A percentile compares a stretch with the other conserved stretches of the same genome.
phyloP scores from a whole-genome alignment of 1,284 basidiomycete species.

The Ganoderma sinense region DNA sequence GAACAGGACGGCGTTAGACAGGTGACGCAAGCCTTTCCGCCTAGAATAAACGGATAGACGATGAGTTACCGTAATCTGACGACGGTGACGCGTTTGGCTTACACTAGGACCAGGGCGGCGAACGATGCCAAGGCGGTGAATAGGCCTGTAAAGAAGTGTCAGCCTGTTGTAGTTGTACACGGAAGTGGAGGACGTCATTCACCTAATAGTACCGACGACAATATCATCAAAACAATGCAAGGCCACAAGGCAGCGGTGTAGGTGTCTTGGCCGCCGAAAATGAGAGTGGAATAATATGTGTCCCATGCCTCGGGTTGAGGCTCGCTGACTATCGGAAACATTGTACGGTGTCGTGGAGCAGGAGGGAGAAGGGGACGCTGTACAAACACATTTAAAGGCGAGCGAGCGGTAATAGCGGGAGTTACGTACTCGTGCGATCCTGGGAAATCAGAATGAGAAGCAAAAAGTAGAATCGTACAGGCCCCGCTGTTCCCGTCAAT shows the following conservation, averaged over 20 bases:
- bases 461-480: neutral
- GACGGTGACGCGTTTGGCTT: neutral
- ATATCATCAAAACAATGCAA: neutral
- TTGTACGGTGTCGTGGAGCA: neutral
- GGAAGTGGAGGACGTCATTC: neutral
- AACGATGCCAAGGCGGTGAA: constrained; percentile 3
- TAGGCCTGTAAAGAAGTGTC: neutral
- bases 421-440: neutral
- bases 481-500: neutral
- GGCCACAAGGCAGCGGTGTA: neutral
- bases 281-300: neutral
- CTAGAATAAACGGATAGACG: neutral
- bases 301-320: neutral
- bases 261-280: neutral
- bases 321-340: neutral
- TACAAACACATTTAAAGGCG: neutral
- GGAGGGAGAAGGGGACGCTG: neutral
- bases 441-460: too few relatives aligned
- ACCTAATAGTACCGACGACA: neutral
- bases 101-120: neutral
- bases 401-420: neutral
- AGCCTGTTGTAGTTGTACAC: too few relatives aligned
- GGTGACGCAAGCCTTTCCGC: neutral
- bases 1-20: neutral
- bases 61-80: neutral